Percentiles rank a stretch among this genome's conserved stretches.
phyloP scores from a whole-genome alignment of 2,329 filamentous ascomycete species.

The Paracorniculantispora psalliotae region DNA sequence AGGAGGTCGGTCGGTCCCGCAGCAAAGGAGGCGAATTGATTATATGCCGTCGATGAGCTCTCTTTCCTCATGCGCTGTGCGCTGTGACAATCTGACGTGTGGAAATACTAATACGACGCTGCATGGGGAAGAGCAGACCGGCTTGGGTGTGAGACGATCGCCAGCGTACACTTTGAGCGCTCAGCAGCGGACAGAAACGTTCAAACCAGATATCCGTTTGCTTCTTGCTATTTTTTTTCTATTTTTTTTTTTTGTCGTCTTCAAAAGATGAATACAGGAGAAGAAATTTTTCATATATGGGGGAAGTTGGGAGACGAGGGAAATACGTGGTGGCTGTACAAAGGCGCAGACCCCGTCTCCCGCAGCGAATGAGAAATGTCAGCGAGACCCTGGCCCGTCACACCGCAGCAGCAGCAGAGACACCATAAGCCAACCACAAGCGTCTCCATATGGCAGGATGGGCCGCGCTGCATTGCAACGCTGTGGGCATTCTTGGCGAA shows the following conservation, averaged over 20 bases:
- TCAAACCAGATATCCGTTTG: no score
- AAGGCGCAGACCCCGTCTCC: background rate
- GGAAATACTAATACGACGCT: slow-evolving; percentile 8
- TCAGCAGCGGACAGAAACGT: background rate
- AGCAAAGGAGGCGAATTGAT: background rate
- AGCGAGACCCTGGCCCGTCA: background rate
- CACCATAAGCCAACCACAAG: background rate
- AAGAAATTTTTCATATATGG: background rate
- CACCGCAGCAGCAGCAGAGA: background rate
- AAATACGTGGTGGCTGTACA: background rate
- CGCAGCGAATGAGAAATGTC: background rate
- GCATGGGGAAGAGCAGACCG: background rate
- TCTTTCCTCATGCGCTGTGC: background rate
- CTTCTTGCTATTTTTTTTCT: background rate
- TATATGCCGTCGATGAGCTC: background rate
- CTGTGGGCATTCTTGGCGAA: background rate
- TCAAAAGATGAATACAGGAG: background rate
- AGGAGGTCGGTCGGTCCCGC: no score
- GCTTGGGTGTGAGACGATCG: background rate
- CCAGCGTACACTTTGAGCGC: background rate
- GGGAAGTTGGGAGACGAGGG: background rate
- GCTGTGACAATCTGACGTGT: slow-evolving; percentile 6
- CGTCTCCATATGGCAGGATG: background rate
- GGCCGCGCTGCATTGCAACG: background rate
- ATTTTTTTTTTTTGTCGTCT: background rate